phyloP scores from a whole-genome alignment of 495 filamentous ascomycete species.

The Hyaloscypha hepaticicola region DNA sequence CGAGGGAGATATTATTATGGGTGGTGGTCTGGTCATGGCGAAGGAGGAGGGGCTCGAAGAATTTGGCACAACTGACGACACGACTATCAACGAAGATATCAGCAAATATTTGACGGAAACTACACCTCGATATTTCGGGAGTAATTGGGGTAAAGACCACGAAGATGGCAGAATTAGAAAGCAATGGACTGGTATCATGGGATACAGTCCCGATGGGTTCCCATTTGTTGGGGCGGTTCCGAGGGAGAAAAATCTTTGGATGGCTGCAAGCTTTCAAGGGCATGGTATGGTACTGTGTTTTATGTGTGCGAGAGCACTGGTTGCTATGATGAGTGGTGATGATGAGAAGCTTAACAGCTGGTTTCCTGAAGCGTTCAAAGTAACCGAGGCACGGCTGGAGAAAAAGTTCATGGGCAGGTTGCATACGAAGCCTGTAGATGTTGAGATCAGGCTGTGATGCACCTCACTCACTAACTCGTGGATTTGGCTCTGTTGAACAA shows the following conservation, averaged over 20 bases:
- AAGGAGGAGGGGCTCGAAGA: slow-evolving; percentile 45
- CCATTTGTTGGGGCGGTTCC: slow-evolving; percentile 53
- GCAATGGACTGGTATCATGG: slow-evolving; percentile 66
- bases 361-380: slow-evolving; percentile 52
- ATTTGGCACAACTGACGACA: slow-evolving; percentile 59
- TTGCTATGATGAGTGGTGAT: slow-evolving; percentile 45
- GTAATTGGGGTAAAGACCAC: slow-evolving; percentile 58
- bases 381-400: slow-evolving; percentile 45
- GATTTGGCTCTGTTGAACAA: not conserved
- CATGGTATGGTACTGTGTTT: slow-evolving; percentile 60
- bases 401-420: slow-evolving; percentile 44
- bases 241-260: slow-evolving; percentile 46
- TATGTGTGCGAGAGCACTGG: slow-evolving; percentile 53
- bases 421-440: slow-evolving; percentile 20
- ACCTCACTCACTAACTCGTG: not conserved
- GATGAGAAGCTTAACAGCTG: slow-evolving; percentile 35
- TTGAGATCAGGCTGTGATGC: not conserved
- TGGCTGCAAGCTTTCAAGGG: slow-evolving; percentile 53
- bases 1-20: slow-evolving; percentile 65
- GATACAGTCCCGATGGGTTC: slow-evolving; percentile 52
- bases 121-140: slow-evolving; percentile 52
- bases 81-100: slow-evolving; percentile 51
- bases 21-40: slow-evolving; percentile 59
- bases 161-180: slow-evolving; percentile 54
- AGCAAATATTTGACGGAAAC: slow-evolving; percentile 50